Base-by-base conservation (phyloP, 345 rosid genomes). In the Pugionium cornutum region DNA sequence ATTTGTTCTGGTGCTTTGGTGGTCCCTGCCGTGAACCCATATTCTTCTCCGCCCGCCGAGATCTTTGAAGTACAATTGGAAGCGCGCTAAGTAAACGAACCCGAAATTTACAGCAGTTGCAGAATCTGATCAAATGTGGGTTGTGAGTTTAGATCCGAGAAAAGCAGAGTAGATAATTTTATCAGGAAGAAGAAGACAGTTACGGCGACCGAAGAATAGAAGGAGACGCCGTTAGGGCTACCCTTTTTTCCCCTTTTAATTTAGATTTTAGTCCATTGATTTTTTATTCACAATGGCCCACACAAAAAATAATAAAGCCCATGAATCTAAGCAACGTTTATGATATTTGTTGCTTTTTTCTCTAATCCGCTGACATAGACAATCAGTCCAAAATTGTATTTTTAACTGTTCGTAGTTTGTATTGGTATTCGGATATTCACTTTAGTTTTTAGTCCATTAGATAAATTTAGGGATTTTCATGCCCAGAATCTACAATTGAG, bases 1-100 rank as follows among this genome's bases (percentile, higher is more conserved):
- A 86, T 35, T 37, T 34, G 75, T 92, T 92, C 75, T 81, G 86
- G 74, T 92, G 98, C 86, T 88, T 89, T 51, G 98, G 96, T 6
- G 97, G 84, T 40, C 94, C 97, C 3, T 74, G 86, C 43, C 77
- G 75, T 59, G 60, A 75, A 53, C 83, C 86, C 97, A 89, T 90
- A 78, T 71, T 67, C n/a, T 32, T 34, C 60, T 49, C 59, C 25
- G 3, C 4, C 52, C 25, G 42, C n/a, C 34, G 49, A 64, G 18
- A 57, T 11, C 7, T 57, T 35, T 0, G 3, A 34, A 35, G 5
- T 28, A 35, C 28, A 1, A 3, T 52, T 7, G 8, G 30, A 54
- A 35, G 58, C 30, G 58, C 58, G 42, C 43, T 18, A 6, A 53
- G 30, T 18, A 18, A 18, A 53, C 9, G 58, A 53, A 31, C 5